Conservation (phyloP, 495 filamentous ascomycete species). For the Aspergillus biplanus region DNA sequence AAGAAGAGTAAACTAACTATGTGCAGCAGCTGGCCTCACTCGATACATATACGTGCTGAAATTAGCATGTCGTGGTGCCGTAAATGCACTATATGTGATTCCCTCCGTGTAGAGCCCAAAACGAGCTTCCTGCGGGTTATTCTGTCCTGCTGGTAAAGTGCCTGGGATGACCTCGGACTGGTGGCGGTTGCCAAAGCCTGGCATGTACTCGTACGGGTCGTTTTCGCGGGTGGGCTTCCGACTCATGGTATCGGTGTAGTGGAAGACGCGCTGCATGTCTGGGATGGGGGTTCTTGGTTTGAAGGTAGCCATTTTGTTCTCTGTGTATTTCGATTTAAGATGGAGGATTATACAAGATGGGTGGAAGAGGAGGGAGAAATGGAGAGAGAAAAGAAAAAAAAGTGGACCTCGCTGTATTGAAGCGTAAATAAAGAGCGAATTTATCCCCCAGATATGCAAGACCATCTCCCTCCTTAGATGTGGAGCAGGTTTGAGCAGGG, state of each 20-base stretch:
- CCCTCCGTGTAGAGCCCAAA: slow-evolving; percentile 63
- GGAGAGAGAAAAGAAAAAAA: too few relatives aligned
- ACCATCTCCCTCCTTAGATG: too few relatives aligned
- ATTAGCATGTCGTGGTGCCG: slow-evolving; percentile 42
- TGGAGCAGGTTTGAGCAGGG: too few relatives aligned
- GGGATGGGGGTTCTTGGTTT: slow-evolving; percentile 35
- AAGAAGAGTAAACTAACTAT: slow-evolving; percentile 34
- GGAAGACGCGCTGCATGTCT: slow-evolving; percentile 47
- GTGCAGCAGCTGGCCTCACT: slow-evolving; percentile 43
- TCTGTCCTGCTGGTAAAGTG: slow-evolving; percentile 44
- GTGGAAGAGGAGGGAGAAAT: too few relatives aligned
- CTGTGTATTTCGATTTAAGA: neutral
- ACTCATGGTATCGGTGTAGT: slow-evolving; percentile 47
- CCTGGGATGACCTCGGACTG: slow-evolving; percentile 49
- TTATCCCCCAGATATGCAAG: too few relatives aligned
- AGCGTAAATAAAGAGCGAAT: too few relatives aligned
- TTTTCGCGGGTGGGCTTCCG: slow-evolving; percentile 47
- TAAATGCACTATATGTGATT: slow-evolving; percentile 58
- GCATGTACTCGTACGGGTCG: slow-evolving; percentile 46
- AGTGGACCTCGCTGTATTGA: too few relatives aligned
- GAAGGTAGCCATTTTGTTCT: slow-evolving; percentile 28
- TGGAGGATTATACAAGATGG: neutral
- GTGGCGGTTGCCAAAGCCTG: slow-evolving; percentile 45
- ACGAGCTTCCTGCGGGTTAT: slow-evolving; percentile 43
- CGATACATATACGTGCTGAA: slow-evolving; percentile 49